These are phyloP conservation scores for Hyaloscypha bicolor DNA, from an alignment of 495 filamentous ascomycete species.

Conservation along the genomic window DNA sequence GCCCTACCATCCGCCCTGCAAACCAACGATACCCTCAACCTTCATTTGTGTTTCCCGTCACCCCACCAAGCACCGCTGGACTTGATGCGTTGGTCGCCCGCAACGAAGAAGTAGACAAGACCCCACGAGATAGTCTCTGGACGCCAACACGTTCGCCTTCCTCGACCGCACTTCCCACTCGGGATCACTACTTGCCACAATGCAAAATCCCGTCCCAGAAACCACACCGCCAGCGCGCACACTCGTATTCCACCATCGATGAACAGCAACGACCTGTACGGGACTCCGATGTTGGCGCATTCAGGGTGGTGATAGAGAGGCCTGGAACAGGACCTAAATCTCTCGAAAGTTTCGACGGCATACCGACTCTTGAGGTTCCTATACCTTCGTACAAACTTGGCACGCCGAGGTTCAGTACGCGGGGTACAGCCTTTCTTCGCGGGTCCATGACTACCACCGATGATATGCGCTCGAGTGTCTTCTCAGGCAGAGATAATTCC, in stretches of 20 bases:
- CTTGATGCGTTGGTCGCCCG: slow-evolving; percentile 45
- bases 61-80: slow-evolving; percentile 58
- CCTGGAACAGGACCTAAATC: slow-evolving; percentile 68
- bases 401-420: slow-evolving; percentile 76
- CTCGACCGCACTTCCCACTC: slow-evolving; percentile 29
- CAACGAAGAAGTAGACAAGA: slow-evolving; percentile 39
- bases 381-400: slow-evolving; percentile 89
- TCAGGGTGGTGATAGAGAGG: slow-evolving; percentile 85
- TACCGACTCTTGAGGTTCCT: slow-evolving; percentile 70
- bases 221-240: slow-evolving; percentile 49
- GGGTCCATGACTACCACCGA: slow-evolving; percentile 67
- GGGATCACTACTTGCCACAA: slow-evolving; percentile 36
- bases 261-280: slow-evolving; percentile 48
- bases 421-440: slow-evolving; percentile 78
- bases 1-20: slow-evolving; percentile 60
- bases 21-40: slow-evolving; percentile 61
- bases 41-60: slow-evolving; percentile 59
- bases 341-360: slow-evolving; percentile 52
- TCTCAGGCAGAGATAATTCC: slow-evolving; percentile 24
- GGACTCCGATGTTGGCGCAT: slow-evolving; percentile 63
- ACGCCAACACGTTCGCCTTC: slow-evolving; percentile 41
- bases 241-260: slow-evolving; percentile 65
- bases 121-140: slow-evolving; percentile 54
- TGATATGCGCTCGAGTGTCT: slow-evolving; percentile 38
- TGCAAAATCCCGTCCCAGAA: slow-evolving; percentile 17